A percentile compares a stretch with the other conserved stretches of the same genome.
These are phyloP conservation scores for Hyaloscypha bicolor DNA, from an alignment of 495 filamentous ascomycete genomes.

Conservation along the genomic window DNA sequence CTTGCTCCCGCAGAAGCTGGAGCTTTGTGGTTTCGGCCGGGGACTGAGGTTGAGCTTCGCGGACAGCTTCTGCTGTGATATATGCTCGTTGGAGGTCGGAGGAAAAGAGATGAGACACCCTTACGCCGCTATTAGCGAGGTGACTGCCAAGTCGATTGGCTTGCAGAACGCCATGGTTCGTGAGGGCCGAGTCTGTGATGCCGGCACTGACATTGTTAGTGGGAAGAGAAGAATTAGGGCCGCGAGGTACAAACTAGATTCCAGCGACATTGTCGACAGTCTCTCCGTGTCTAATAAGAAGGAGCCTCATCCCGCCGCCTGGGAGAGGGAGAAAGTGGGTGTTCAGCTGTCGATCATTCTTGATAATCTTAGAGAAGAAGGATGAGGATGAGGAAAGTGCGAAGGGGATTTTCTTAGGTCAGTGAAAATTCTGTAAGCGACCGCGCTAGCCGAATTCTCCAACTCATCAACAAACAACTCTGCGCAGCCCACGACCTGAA, in stretches of 20 bases:
- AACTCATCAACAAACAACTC: background rate
- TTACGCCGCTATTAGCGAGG: constrained; percentile 51
- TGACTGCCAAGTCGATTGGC: constrained; percentile 63
- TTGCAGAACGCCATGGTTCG: constrained; percentile 80
- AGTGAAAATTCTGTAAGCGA: constrained; percentile 1
- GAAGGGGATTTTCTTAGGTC: background rate
- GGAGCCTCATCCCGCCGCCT: constrained; percentile 60
- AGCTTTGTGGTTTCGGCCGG: constrained; percentile 47
- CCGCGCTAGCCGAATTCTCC: background rate
- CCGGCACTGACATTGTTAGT: constrained; percentile 66
- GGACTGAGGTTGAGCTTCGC: constrained; percentile 46
- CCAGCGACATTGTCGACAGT: constrained; percentile 84
- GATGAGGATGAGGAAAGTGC: background rate
- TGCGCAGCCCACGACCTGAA: background rate
- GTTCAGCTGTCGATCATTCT: constrained; percentile 19
- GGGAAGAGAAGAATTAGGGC: background rate
- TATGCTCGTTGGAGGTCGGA: constrained; percentile 76
- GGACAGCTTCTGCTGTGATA: constrained; percentile 69
- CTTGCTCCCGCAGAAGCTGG: constrained; percentile 65
- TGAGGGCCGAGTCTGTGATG: constrained; percentile 74
- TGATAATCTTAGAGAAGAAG: constrained; percentile 8
- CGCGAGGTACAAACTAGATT: constrained; percentile 55
- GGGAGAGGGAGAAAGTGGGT: constrained; percentile 22
- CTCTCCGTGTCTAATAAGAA: constrained; percentile 85
- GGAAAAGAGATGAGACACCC: constrained; percentile 64